phyloP scores from a whole-genome alignment of 2,329 filamentous ascomycete genomes.

The Colletotrichum tamarilloi region DNA sequence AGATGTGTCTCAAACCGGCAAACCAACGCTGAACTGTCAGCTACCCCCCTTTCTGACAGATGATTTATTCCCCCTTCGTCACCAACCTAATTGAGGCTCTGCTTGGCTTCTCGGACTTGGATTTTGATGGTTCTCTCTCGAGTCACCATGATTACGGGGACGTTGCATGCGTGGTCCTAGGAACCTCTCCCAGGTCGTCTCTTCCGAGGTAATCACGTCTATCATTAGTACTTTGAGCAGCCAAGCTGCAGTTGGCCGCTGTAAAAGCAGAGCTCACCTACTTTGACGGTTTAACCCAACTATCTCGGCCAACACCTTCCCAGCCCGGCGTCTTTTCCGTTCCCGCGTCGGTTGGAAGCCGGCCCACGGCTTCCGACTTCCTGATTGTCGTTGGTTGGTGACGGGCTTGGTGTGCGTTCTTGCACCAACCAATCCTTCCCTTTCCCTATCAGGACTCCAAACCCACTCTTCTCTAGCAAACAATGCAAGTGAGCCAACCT shows the following conservation, averaged over 20 bases:
- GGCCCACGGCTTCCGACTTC: not conserved
- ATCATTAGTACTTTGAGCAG: not conserved
- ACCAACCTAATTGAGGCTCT: not conserved
- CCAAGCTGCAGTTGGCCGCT: not conserved
- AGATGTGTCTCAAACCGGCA: not conserved
- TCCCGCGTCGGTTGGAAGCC: not conserved
- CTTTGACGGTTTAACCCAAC: not conserved
- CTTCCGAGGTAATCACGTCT: not conserved
- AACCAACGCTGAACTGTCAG: not conserved
- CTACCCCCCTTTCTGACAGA: not conserved
- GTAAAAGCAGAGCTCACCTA: not conserved
- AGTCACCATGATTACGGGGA: not conserved
- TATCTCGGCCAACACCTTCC: constrained; percentile 11
- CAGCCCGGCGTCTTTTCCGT: constrained; percentile 4
- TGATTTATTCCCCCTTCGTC: not conserved
- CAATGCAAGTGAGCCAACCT: constrained; percentile 5
- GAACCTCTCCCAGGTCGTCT: not conserved
- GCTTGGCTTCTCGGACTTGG: not conserved
- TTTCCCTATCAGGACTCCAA: not conserved
- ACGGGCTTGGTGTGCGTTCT: not conserved
- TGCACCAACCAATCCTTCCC: not conserved
- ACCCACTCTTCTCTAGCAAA: constrained; percentile 8
- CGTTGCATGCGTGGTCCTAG: not conserved
- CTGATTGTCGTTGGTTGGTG: constrained; percentile 2
- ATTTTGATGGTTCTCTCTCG: not conserved